These are phyloP conservation scores for Danielia reshetovae DNA, from an alignment of 805 yeast genomes.

Conservation along the genomic window DNA sequence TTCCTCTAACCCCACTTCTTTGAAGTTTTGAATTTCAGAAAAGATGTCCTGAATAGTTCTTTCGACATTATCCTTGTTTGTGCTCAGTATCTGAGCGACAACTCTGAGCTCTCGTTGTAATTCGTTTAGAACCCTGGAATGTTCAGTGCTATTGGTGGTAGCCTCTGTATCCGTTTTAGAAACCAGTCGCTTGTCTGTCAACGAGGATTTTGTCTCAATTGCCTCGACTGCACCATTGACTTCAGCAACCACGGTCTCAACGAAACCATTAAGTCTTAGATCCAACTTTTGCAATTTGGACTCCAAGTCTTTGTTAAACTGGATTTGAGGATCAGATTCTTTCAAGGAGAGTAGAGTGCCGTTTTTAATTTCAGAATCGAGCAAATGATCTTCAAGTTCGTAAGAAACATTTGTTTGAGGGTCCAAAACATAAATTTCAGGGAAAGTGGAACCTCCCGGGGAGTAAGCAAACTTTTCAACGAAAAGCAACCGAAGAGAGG, in stretches of 20 bases:
- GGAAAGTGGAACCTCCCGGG: constrained; percentile 67
- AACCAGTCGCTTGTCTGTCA: too few relatives aligned
- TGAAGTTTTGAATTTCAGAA: constrained; percentile 48
- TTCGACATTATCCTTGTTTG: constrained; percentile 41
- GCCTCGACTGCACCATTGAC: not conserved
- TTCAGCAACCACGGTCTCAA: not conserved
- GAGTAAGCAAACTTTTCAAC: constrained; percentile 86
- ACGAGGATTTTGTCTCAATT: not conserved
- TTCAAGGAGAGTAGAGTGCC: constrained; percentile 48
- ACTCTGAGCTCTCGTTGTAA: constrained; percentile 58
- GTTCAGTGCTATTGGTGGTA: not conserved
- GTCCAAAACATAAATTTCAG: constrained; percentile 73
- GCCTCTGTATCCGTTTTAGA: not conserved
- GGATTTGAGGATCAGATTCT: constrained; percentile 2
- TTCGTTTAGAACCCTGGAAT: too few relatives aligned
- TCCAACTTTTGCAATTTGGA: constrained; percentile 7
- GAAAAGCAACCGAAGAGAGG: constrained; percentile 63
- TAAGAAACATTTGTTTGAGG: constrained; percentile 56
- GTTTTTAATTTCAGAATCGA: constrained; percentile 50
- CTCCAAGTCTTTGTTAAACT: constrained; percentile 6
- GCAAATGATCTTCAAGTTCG: constrained; percentile 69
- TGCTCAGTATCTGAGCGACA: constrained; percentile 51
- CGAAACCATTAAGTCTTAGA: not conserved
- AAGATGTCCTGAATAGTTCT: constrained; percentile 41
- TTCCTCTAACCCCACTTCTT: constrained; percentile 39